Percentiles rank a stretch among this genome's conserved stretches.
Conservation (phyloP, 148 eudicot genomes). For the Diospyros kaki region DNA sequence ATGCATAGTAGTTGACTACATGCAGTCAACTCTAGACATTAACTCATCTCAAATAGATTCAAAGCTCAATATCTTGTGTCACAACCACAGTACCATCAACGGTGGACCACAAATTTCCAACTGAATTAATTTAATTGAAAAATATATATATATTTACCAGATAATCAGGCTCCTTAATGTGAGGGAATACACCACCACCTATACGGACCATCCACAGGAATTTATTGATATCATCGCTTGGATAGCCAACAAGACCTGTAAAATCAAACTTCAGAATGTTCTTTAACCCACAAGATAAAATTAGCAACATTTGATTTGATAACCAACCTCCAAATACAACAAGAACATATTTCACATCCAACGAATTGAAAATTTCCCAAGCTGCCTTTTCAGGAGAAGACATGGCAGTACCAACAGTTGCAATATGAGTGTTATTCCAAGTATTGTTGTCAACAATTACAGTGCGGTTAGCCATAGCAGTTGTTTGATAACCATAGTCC, state of each 20-base stretch:
- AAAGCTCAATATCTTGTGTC: neutral
- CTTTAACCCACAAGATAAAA: neutral
- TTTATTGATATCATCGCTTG: constrained; percentile 95
- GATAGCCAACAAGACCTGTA: constrained; percentile 97
- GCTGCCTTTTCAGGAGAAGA: constrained; percentile 99
- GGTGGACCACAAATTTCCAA: neutral
- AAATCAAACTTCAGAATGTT: constrained; percentile 17
- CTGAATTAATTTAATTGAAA: neutral
- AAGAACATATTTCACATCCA: constrained; percentile 98
- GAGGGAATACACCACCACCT: constrained; percentile 98
- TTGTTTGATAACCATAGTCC: constrained; percentile 99
- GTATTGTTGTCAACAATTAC: constrained; percentile 98
- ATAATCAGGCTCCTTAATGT: constrained; percentile 97
- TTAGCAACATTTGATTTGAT: constrained; percentile 9
- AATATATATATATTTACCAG: constrained; percentile 42
- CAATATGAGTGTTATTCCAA: constrained; percentile 99
- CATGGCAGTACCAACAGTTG: constrained; percentile 99
- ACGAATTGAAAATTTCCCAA: constrained; percentile 89
- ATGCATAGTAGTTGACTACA: constrained; percentile 2
- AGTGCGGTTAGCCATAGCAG: constrained; percentile 99
- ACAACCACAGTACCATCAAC: neutral
- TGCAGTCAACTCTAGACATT: neutral
- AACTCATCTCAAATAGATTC: neutral
- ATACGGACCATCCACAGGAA: constrained; percentile 99
- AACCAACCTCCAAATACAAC: constrained; percentile 95